Percentiles rank a stretch among this genome's conserved stretches.
Conservation (phyloP, 129 eudicot species). For the Erigeron canadensis region DNA sequence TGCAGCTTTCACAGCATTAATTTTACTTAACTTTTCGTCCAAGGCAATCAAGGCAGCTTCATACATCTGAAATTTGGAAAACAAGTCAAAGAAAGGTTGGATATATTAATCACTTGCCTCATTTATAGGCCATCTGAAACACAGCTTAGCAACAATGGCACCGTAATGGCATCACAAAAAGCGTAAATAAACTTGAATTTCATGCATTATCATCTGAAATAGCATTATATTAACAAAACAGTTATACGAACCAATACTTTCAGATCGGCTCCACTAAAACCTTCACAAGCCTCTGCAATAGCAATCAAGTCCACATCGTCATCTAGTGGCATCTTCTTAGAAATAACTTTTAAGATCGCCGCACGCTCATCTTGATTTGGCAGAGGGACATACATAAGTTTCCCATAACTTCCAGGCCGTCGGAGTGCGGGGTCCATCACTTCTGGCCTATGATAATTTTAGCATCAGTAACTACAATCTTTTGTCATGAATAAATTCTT, state of each 20-base stretch:
- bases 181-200: background rate
- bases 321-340: constrained; percentile 54
- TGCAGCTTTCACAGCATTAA: constrained; percentile 4
- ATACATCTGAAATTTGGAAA: constrained; percentile 43
- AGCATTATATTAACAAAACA: background rate
- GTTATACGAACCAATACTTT: constrained; percentile 47
- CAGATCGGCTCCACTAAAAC: constrained; percentile 86
- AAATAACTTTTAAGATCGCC: constrained; percentile 61
- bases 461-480: constrained; percentile 1
- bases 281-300: constrained; percentile 54
- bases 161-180: background rate
- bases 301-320: constrained; percentile 56
- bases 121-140: background rate
- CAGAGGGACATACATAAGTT: constrained; percentile 63
- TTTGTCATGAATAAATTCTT: background rate
- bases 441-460: constrained; percentile 51
- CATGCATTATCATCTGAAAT: no score
- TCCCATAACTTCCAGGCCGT: constrained; percentile 72
- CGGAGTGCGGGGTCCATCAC: constrained; percentile 57
- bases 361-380: constrained; percentile 84
- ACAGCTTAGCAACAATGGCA: background rate
- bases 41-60: constrained; percentile 60
- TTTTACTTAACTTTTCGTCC: constrained; percentile 35
- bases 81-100: background rate
- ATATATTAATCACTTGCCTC: background rate